Conservation (phyloP, 352 stramenopile genomes). For the Pythium sp. region DNA sequence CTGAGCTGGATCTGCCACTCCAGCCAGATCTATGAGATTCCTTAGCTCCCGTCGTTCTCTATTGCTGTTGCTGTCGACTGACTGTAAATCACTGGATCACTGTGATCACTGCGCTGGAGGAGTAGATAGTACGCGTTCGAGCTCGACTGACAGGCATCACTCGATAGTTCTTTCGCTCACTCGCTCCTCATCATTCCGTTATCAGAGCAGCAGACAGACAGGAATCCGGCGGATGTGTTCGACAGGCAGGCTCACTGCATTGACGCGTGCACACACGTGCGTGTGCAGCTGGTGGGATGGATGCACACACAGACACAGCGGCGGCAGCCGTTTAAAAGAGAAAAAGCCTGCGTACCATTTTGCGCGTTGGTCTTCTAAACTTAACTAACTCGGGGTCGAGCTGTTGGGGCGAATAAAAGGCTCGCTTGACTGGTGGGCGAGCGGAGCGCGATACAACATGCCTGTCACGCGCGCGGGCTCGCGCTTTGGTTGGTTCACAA, state of each 20-base stretch:
- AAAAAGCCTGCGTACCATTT: slow-evolving; percentile 62
- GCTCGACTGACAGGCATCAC: background rate
- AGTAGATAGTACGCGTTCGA: background rate
- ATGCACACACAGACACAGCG: background rate
- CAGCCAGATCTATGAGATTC: no score
- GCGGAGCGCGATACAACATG: slow-evolving; percentile 28
- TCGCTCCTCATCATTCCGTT: background rate
- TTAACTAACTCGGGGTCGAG: slow-evolving; percentile 57
- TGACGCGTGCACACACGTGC: background rate
- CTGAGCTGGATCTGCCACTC: background rate
- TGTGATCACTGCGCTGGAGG: background rate
- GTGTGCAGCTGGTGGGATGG: background rate
- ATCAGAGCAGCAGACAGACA: background rate
- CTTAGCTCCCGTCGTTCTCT: background rate
- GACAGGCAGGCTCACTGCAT: background rate
- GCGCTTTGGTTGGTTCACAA: slow-evolving; percentile 40
- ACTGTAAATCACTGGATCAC: background rate
- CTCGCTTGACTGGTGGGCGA: slow-evolving; percentile 36
- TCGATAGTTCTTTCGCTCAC: background rate
- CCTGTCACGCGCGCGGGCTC: slow-evolving; percentile 19
- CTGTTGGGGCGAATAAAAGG: slow-evolving; percentile 15
- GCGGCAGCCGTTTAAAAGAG: background rate
- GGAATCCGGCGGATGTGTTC: background rate
- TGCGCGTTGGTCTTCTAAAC: slow-evolving; percentile 87
- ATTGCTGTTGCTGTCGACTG: background rate